Evolutionary conservation across 345 rosid species (phyloP).

Genomic region (Salix udensis): DNA sequence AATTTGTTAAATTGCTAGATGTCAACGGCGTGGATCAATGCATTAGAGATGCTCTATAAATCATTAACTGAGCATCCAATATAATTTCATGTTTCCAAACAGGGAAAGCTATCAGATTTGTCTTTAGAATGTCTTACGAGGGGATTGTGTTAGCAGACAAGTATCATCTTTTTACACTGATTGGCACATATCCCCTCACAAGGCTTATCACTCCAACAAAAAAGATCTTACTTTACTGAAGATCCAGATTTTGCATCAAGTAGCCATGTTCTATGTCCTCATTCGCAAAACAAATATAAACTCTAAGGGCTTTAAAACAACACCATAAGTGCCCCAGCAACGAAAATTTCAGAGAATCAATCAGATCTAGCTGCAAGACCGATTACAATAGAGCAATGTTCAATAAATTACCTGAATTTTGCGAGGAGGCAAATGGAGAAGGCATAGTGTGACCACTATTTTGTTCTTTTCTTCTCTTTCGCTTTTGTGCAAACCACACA

Average conservation of each 20-base stretch:
- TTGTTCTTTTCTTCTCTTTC: conserved; percentile 49
- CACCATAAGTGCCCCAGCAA: background rate
- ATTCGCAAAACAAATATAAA: background rate
- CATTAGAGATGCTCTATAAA: background rate
- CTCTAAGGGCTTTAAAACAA: background rate
- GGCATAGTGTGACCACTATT: conserved; percentile 57
- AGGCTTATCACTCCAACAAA: background rate
- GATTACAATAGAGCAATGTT: conserved; percentile 1
- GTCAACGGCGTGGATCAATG: background rate
- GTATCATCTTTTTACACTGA: background rate
- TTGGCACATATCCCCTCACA: background rate
- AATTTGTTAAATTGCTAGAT: background rate
- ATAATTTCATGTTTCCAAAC: background rate
- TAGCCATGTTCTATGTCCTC: background rate
- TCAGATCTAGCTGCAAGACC: background rate
- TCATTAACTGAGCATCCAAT: background rate
- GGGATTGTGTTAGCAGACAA: background rate
- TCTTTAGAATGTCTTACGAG: background rate
- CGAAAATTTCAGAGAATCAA: conserved; percentile 8
- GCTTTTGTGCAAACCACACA: conserved; percentile 59
- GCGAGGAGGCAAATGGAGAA: conserved; percentile 79
- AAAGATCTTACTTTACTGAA: background rate
- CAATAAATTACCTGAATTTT: conserved; percentile 66
- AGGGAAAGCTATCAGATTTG: background rate
- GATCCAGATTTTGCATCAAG: background rate